Conservation (phyloP, 1,139 yeast species). For the Diutina ranongensis region DNA sequence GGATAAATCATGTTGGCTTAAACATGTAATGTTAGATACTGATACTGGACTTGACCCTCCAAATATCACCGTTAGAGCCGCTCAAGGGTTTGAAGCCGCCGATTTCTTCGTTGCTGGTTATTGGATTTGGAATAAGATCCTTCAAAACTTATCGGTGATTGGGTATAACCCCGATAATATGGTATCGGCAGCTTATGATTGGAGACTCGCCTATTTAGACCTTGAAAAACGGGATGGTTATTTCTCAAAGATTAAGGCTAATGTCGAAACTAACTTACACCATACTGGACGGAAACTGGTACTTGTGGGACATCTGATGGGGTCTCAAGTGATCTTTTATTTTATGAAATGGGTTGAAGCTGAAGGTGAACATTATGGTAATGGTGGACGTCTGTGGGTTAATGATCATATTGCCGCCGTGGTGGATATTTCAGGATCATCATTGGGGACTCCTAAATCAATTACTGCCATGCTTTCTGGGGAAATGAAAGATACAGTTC, state of each 20-base stretch:
- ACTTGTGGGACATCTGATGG: slow-evolving; percentile 94
- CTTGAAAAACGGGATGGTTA: slow-evolving; percentile 79
- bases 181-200: slow-evolving; percentile 88
- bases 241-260: slow-evolving; percentile 61
- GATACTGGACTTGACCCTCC: slow-evolving; percentile 91
- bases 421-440: slow-evolving; percentile 80
- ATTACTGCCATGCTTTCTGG: slow-evolving; percentile 87
- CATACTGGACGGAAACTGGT: slow-evolving; percentile 55
- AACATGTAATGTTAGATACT: slow-evolving; percentile 80
- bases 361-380: slow-evolving; percentile 63
- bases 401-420: slow-evolving; percentile 69
- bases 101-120: slow-evolving; percentile 95
- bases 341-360: slow-evolving; percentile 97
- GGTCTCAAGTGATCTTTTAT: slow-evolving; percentile 77
- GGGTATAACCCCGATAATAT: slow-evolving; percentile 89
- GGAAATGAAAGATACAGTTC: slow-evolving; percentile 96
- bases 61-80: slow-evolving; percentile 68
- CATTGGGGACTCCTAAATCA: slow-evolving; percentile 89
- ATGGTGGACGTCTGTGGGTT: slow-evolving; percentile 85
- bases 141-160: slow-evolving; percentile 85
- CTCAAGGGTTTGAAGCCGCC: slow-evolving; percentile 95
- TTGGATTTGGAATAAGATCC: slow-evolving; percentile 95
- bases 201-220: slow-evolving; percentile 88
- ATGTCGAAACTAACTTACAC: slow-evolving; percentile 46
- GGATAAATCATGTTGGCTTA: slow-evolving; percentile 89